phyloP scores from a whole-genome alignment of 495 filamentous ascomycete species.

The Chaetomium cochliodes region DNA sequence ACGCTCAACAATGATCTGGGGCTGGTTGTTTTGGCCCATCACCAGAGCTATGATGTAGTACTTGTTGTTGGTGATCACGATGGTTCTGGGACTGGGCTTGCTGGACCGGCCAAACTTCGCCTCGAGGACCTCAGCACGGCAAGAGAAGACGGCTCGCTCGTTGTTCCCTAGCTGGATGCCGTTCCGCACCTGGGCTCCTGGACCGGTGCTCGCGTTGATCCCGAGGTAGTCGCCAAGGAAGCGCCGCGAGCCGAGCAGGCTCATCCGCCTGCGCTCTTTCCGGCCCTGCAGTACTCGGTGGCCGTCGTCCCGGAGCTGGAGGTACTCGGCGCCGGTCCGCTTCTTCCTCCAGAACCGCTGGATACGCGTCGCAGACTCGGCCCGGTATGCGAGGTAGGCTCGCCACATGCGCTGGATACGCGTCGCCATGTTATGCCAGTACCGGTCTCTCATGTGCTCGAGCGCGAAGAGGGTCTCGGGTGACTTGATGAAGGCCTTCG shows the following conservation, averaged over 20 bases:
- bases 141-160: slow-evolving; percentile 83
- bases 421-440: slow-evolving; percentile 99
- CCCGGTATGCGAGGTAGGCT: slow-evolving; percentile 88
- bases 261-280: slow-evolving; percentile 89
- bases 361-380: slow-evolving; percentile 89
- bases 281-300: slow-evolving; percentile 76
- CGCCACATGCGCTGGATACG: slow-evolving; percentile 97
- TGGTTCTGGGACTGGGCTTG: slow-evolving; percentile 80
- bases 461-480: slow-evolving; percentile 96
- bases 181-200: slow-evolving; percentile 76
- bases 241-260: slow-evolving; percentile 82
- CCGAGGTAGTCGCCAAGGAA: slow-evolving; percentile 97
- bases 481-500: slow-evolving; percentile 97
- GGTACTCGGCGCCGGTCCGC: slow-evolving; percentile 80
- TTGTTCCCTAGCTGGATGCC: slow-evolving; percentile 60
- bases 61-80: slow-evolving; percentile 81
- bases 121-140: slow-evolving; percentile 80
- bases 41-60: slow-evolving; percentile 85
- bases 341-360: slow-evolving; percentile 94
- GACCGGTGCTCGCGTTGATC: slow-evolving; percentile 72
- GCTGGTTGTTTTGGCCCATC: slow-evolving; percentile 76
- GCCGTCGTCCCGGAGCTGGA: slow-evolving; percentile 86
- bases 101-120: slow-evolving; percentile 95
- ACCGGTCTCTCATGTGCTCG: slow-evolving; percentile 94
- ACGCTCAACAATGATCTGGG: slow-evolving; percentile 75